Percentiles rank a stretch among this genome's conserved stretches.
Conservation (phyloP, 768 basidiomycete genomes). For the Trametes meyenii region DNA sequence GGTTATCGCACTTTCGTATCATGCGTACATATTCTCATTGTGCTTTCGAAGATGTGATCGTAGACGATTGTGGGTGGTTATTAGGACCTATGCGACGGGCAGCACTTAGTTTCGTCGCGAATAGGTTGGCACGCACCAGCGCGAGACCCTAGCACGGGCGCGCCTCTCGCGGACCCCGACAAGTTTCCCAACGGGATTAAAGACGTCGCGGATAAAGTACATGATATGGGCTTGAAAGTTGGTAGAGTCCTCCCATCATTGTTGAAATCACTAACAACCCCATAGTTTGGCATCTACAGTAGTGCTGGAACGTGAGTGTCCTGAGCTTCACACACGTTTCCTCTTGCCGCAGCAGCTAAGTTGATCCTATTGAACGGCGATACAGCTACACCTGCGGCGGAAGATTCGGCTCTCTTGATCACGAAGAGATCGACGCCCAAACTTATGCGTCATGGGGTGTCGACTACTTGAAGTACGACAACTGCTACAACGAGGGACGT, state of each 20-base stretch:
- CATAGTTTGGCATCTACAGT: slow-evolving; percentile 41
- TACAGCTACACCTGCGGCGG: slow-evolving; percentile 39
- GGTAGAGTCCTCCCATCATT: neutral
- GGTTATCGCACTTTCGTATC: neutral
- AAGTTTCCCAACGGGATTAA: slow-evolving; percentile 38
- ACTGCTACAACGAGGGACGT: slow-evolving; percentile 44
- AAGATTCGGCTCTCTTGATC: slow-evolving; percentile 43
- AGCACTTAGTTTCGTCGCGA: neutral
- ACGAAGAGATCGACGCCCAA: slow-evolving; percentile 44
- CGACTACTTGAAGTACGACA: slow-evolving; percentile 45
- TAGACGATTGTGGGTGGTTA: slow-evolving; percentile 41
- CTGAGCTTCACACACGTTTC: neutral
- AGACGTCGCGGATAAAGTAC: slow-evolving; percentile 36
- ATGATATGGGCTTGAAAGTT: slow-evolving; percentile 38
- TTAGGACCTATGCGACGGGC: neutral
- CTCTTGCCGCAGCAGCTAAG: neutral
- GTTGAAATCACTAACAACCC: neutral
- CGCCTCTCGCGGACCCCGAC: slow-evolving; percentile 34
- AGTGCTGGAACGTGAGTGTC: slow-evolving; percentile 36
- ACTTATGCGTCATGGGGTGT: slow-evolving; percentile 44
- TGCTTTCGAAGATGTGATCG: slow-evolving; percentile 35
- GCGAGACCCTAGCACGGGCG: slow-evolving; percentile 35
- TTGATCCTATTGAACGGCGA: neutral
- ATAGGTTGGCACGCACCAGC: slow-evolving; percentile 38
- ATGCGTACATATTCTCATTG: neutral